Evolutionary conservation across 2,329 filamentous ascomycete genomes (phyloP).

Genomic region (Chalaropsis thielavioides): DNA sequence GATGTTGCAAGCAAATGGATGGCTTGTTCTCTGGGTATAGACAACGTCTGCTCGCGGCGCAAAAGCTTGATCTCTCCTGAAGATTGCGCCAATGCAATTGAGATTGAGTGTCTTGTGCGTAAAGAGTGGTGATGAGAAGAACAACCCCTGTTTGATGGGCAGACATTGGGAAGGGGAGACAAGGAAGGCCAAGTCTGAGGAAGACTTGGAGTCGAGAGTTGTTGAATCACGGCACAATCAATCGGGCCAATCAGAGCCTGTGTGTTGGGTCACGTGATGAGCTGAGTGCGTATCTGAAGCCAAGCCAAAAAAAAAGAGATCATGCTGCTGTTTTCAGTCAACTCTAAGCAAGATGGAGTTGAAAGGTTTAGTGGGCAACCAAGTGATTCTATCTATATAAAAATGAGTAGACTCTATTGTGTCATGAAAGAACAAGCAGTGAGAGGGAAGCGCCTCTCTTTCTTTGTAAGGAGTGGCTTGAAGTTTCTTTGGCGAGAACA

Average conservation of each 20-base stretch:
- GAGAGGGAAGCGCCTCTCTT: too few relatives aligned
- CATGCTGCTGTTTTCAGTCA: background rate
- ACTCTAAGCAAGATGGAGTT: background rate
- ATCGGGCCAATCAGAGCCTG: slow-evolving; percentile 8
- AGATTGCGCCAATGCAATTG: slow-evolving; percentile 14
- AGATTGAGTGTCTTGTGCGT: background rate
- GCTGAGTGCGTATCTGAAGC: background rate
- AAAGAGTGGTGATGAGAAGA: slow-evolving; percentile 5
- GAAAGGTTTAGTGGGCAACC: background rate
- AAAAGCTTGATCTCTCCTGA: slow-evolving; percentile 12
- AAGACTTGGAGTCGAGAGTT: slow-evolving; percentile 7
- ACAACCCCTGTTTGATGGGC: slow-evolving; percentile 13
- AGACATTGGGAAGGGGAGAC: slow-evolving; percentile 4
- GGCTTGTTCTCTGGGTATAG: background rate
- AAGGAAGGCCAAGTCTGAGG: slow-evolving; percentile 1
- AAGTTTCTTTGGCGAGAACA: too few relatives aligned
- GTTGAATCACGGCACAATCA: slow-evolving; percentile 7
- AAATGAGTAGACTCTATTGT: too few relatives aligned
- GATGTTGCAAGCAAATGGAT: background rate
- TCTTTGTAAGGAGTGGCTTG: too few relatives aligned
- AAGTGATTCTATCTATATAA: too few relatives aligned
- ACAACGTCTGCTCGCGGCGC: slow-evolving; percentile 4
- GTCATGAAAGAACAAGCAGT: too few relatives aligned
- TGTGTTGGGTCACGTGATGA: background rate
- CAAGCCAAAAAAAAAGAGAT: background rate